Percentiles rank a stretch among this genome's conserved stretches.
Evolutionary conservation across 257 asterid species (phyloP).

Genomic region (Lithospermum erythrorhizon): DNA sequence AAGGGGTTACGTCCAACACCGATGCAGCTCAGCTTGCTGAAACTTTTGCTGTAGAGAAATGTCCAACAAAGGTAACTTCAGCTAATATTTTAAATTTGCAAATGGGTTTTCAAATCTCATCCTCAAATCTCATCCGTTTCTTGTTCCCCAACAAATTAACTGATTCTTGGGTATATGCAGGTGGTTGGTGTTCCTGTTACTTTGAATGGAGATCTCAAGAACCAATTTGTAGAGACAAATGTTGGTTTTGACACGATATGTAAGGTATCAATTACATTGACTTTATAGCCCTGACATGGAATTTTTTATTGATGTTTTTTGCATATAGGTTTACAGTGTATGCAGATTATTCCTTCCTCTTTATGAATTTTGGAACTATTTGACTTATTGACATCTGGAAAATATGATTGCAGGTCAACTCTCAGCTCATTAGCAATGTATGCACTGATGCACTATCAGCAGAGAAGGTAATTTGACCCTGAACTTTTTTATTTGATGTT

Average conservation of each 20-base stretch:
- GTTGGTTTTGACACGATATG: slow-evolving; percentile 58
- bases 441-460: slow-evolving; percentile 98
- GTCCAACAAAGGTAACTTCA: slow-evolving; percentile 56
- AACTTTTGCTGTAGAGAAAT: slow-evolving; percentile 82
- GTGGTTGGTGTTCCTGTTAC: slow-evolving; percentile 46
- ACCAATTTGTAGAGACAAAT: slow-evolving; percentile 40
- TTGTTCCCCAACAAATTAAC: neutral
- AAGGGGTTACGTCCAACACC: slow-evolving; percentile 97
- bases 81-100: neutral
- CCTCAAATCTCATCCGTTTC: neutral
- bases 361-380: slow-evolving; percentile 54
- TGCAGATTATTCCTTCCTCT: neutral
- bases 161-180: slow-evolving; percentile 10
- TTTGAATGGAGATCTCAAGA: slow-evolving; percentile 44
- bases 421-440: slow-evolving; percentile 96
- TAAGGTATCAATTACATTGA: slow-evolving; percentile 27
- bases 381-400: slow-evolving; percentile 10
- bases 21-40: slow-evolving; percentile 99
- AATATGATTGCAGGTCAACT: slow-evolving; percentile 50
- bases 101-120: neutral
- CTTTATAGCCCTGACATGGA: neutral
- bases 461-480: slow-evolving; percentile 62
- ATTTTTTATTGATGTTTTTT: too few relatives aligned
- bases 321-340: too few relatives aligned
- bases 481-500: slow-evolving; percentile 8